Base-by-base conservation (phyloP, 176 grass and related monocot genomes). In the Calamus simplicifolius region DNA sequence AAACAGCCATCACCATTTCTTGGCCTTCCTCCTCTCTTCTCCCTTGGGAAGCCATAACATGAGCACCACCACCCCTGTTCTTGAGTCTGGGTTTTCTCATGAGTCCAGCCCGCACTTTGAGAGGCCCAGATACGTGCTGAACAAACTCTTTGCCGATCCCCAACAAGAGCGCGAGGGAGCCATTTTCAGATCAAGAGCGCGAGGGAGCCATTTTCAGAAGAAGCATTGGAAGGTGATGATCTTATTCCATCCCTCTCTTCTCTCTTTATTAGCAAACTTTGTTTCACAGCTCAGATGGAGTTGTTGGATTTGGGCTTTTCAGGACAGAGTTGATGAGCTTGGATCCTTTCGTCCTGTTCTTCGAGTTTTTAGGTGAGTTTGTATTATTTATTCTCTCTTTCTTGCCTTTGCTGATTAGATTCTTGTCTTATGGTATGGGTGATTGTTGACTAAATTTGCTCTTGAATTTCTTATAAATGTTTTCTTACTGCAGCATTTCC, bases 81-180 rank as follows among this genome's bases (percentile, higher is more conserved):
- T 43, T 43, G 35, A 12, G 35, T 7, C 8, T 43, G 35, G 35
- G 35, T 13, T 43, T 1, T 7, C 8, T 43, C 35, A 43, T 43
- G 35, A 43, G 35, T 12, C 35, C 35, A 43, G 8, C 35, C 6
- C 35, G 12, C 35, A 7, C 26, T 80, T 89, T 2, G 56, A 80
- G 66, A 84, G 70, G 5, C 82, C 90, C 2, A 76, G 86, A 64
- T 3, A 16, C 30, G 90, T 95, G 21, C 67, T 73, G 1, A 84
- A 81, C 80, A 89, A 89, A 71, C 4, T 95, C 38, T 67, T 89
- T 25, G 76, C 86, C 19, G 73, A 81, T 63, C 69, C 87, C 16
- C 86, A 89, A 64, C 55, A 76, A 27, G 90, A 95, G 68, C 85
- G 90, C 0, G 38, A 67, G 29, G 91, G 91, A 49, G 90, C 85